Evolutionary conservation across 176 grass and related monocot species (phyloP).

Genomic region (Musa troglodytarum): DNA sequence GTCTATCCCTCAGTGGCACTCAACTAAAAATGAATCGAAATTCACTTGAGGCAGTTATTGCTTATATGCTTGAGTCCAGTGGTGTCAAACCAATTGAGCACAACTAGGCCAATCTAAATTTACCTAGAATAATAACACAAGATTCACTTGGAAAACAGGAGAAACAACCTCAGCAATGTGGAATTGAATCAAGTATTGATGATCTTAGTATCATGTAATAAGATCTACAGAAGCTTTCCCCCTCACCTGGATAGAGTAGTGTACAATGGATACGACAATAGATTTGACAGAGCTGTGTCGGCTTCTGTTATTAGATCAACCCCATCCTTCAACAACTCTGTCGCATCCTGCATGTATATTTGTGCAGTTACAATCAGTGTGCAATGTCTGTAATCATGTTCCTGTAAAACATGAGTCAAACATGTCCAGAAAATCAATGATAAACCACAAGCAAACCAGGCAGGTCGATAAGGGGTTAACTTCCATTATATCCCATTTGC

Average conservation of each 20-base stretch:
- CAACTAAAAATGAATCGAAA: no score
- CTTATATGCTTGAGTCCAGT: no score
- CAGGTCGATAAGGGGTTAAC: no score
- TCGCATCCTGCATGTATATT: conserved; percentile 50
- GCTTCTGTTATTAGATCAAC: conserved; percentile 84
- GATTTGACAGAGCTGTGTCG: conserved; percentile 58
- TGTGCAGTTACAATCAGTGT: background rate
- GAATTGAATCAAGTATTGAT: no score
- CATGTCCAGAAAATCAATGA: no score
- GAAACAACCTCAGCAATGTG: background rate
- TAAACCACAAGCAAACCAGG: no score
- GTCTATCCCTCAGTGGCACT: conserved; percentile 6
- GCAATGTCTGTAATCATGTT: background rate
- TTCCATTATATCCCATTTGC: no score
- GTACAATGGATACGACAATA: conserved; percentile 73
- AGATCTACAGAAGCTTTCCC: background rate
- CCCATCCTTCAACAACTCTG: conserved; percentile 71
- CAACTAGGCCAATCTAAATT: no score
- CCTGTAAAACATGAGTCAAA: background rate
- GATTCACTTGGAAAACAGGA: background rate
- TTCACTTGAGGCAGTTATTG: background rate
- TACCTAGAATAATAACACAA: no score
- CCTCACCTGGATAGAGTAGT: conserved; percentile 64
- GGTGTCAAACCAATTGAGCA: no score
- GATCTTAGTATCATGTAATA: no score